phyloP scores from a whole-genome alignment of 1,284 basidiomycete species.

The Cutaneotrichosporon spelunceum region DNA sequence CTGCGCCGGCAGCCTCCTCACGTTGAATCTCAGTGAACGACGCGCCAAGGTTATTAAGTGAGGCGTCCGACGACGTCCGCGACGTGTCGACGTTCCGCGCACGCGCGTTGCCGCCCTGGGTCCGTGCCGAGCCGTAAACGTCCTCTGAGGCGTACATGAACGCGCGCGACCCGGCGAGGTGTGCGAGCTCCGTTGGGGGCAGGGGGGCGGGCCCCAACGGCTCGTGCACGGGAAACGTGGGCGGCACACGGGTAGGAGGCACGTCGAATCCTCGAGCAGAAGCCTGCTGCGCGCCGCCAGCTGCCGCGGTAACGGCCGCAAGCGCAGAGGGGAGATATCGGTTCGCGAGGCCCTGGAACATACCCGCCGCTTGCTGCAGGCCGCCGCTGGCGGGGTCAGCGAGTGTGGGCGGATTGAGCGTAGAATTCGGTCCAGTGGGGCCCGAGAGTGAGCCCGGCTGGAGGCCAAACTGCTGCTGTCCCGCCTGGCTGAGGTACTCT shows the following conservation, averaged over 20 bases:
- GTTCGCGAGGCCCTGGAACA: constrained; percentile 12
- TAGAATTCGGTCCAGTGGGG: constrained; percentile 6
- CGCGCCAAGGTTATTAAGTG: constrained; percentile 8
- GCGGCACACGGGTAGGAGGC: not conserved
- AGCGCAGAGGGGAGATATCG: constrained; percentile 47
- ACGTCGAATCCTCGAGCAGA: constrained; percentile 17
- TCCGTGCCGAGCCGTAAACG: not conserved
- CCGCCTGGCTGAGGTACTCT: constrained; percentile 8
- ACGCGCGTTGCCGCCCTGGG: constrained; percentile 1
- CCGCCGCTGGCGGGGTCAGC: constrained; percentile 48
- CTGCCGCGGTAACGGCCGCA: constrained; percentile 38
- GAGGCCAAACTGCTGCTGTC: not conserved
- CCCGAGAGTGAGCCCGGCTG: constrained; percentile 3
- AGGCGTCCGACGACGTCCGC: constrained; percentile 15
- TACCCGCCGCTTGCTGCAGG: constrained; percentile 40
- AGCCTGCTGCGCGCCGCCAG: constrained; percentile 14
- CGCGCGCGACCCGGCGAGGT: constrained; percentile 8
- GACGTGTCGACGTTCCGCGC: not conserved
- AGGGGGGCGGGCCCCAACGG: constrained; percentile 1
- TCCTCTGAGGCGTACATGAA: constrained; percentile 14
- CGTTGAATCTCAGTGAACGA: constrained; percentile 40
- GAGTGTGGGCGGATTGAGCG: constrained; percentile 42
- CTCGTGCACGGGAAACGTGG: not conserved
- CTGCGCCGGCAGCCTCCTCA: constrained; percentile 40
- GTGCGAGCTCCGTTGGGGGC: not conserved